Evolutionary conservation across 2,329 filamentous ascomycete species (phyloP), one percentile per base, ranked within the genome.

Genomic region (Fusarium sp.): DNA sequence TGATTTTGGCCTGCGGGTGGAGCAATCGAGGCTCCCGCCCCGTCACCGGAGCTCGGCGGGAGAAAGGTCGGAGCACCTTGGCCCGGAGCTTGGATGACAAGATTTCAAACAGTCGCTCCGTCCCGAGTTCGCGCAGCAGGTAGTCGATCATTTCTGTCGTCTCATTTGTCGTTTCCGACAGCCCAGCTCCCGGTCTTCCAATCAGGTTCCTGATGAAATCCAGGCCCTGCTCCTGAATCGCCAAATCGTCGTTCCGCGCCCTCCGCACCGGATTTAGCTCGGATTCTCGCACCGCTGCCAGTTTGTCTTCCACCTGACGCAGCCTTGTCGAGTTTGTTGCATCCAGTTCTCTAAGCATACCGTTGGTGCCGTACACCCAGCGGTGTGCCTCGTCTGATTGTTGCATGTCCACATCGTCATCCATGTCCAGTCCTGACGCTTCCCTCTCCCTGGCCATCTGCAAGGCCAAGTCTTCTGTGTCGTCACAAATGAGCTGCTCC

Each of bases 201-300:
- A 98, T 93, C 35, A 98, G 86, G 81, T 99, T 99, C 63, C 96
- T 90, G 71, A 99, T 90, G 75, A 98, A 92, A 76, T 97, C 93
- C 20, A 98, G 89, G 0, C 92, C 94, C 82, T 98, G 95, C 80
- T 98, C 94, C 82, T 98, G 96, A 31, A 98, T 93, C 3, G 92
- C 92, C 40, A 95, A 87, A 73, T 97, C 94, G 73, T 98, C 93
- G 73, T 91, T 91, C 61, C 92, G 89, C 20, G 92, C 90, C 78
- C 92, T 92, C 33, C 91, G 88, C 27, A 87, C 86, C 24, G 91
- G 89, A 70, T 93, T 92, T 53, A 92, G 84, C 78, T 96, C 94
- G 16, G 88, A 86, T 60, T 93, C 92, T 66, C 91, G 88, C 14
- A 92, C 82, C 7, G 81, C 80, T 20, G 84, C 81, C 40, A 92